Base-by-base conservation (phyloP, 2,329 filamentous ascomycete species). In the Lachnellula hyalina region DNA sequence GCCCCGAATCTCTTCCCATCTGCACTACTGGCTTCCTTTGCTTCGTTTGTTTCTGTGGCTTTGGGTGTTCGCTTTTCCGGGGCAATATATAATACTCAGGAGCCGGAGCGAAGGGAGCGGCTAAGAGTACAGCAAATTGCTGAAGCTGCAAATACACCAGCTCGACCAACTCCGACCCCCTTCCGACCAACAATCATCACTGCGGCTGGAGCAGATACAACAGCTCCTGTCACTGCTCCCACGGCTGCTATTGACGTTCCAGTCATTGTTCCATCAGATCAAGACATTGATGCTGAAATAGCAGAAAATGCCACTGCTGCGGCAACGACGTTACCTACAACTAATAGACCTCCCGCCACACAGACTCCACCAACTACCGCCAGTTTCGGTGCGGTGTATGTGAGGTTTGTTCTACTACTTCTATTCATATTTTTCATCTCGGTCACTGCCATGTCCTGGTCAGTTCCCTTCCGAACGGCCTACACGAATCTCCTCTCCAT, bases 401-500 rank as follows among this genome's bases (percentile, higher is more conserved):
- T 79, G 15, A 78, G 80, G 41, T 79, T 84, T 64, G 72, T 85
- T 51, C 72, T 87, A 60, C 62, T 77, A 35, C 77, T 81, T 21
- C 74, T 82, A 7, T 72, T 77, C 48, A 68, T 85, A 51, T 74
- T 83, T 52, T 82, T 86, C 63, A 67, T 86, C 23, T 77, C 78
- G 46, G 74, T 85, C 35, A 80, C 81, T 12, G 83, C 84, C 6
- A 75, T 76, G 17, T 80, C 82, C 1, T 87, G 84, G 83, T 79
- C 82, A 50, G 75, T 79, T 1, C 68, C 71, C 7, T 67, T 80
- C 42, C 81, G 84, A 36, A 73, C 77, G 23, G 67, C 74, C 49
- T 86, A 85, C 68, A 74, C 82, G 64, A 82, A 92, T 67, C 60
- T 78, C 2, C 74, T 96, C 21, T 79, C 82, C 2, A 83, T 93